Conservation (phyloP, 352 stramenopile species). For the Phytopythium vexans region DNA sequence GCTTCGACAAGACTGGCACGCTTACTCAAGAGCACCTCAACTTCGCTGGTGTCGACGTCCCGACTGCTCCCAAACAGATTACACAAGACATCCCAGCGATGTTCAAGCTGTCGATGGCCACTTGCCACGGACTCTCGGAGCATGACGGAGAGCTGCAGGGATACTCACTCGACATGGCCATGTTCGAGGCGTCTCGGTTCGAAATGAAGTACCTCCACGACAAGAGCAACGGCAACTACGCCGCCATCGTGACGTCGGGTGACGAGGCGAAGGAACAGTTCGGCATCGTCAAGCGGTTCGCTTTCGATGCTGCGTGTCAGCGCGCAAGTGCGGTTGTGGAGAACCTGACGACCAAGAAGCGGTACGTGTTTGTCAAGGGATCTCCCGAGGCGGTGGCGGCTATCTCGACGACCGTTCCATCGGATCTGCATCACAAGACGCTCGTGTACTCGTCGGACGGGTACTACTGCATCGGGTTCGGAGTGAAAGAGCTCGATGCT, state of each 20-base stretch:
- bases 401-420: constrained; percentile 32
- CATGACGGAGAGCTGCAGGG: constrained; percentile 27
- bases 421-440: constrained; percentile 43
- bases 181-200: constrained; percentile 37
- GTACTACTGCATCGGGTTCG: constrained; percentile 61
- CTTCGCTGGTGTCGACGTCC: constrained; percentile 27
- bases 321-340: constrained; percentile 46
- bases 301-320: constrained; percentile 46
- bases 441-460: constrained; percentile 47
- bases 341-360: constrained; percentile 25
- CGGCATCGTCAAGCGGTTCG: constrained; percentile 43
- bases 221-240: constrained; percentile 13
- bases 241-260: constrained; percentile 13
- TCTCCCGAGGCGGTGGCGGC: constrained; percentile 37
- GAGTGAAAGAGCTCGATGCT: constrained; percentile 20
- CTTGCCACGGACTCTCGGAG: constrained; percentile 44
- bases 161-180: constrained; percentile 46
- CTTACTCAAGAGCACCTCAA: constrained; percentile 36
- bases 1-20: constrained; percentile 66
- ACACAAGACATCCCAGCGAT: constrained; percentile 6
- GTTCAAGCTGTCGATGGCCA: constrained; percentile 36
- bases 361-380: constrained; percentile 48
- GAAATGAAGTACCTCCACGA: constrained; percentile 24
- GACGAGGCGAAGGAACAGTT: constrained; percentile 16
- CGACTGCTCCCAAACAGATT: not conserved